Base-by-base conservation (phyloP, 2,329 filamentous ascomycete genomes). In the Zalaria obscura region DNA sequence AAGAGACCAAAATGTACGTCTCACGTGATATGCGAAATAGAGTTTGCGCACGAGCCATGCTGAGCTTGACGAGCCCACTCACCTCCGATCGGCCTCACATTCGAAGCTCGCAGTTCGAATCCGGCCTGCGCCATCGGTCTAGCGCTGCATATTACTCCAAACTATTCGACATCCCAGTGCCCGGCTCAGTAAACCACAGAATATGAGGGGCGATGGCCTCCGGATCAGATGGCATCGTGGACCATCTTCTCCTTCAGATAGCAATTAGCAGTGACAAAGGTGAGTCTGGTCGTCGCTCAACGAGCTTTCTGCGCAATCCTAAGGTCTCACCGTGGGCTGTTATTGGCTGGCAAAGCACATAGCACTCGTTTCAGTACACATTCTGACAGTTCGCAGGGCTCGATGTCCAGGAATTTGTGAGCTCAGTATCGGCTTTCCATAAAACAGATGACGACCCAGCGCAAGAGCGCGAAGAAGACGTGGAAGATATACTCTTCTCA, bases 191-290 rank as follows among this genome's bases (percentile, higher is more conserved):
- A 18, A 18, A 18, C 18, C 18, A 18, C 18, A 18, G 29, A 39
- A 27, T 32, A 42, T 44, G 39, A 40, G 32, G 36, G 35, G 39
- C 18, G 29, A 71, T 71, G 68, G 64, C 61, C 40, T 62, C 59
- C 44, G 69, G 69, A 41, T 61, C 76, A 45, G 73, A 75, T 53
- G 65, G 69, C 39, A 58, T 80, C 48, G 65, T 78, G 46, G 67
- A 76, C 52, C 72, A 67, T 57, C 53, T 79, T 42, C 61, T 78
- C 38, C 67, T 69, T 45, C 70, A 76, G 56, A 69, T 79, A 55
- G 75, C 75, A 25, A 64, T 78, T 37, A 68, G 67, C 48, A 74
- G 75, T 48, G 65, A 66, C 40, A 63, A 69, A 65, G 76, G 75
- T 77, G 62, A 52, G 71, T 64, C 40, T 42, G 6, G 9, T 39